Conservation (phyloP, 139 green algal genomes). For the Tetradesmus obliquus region DNA sequence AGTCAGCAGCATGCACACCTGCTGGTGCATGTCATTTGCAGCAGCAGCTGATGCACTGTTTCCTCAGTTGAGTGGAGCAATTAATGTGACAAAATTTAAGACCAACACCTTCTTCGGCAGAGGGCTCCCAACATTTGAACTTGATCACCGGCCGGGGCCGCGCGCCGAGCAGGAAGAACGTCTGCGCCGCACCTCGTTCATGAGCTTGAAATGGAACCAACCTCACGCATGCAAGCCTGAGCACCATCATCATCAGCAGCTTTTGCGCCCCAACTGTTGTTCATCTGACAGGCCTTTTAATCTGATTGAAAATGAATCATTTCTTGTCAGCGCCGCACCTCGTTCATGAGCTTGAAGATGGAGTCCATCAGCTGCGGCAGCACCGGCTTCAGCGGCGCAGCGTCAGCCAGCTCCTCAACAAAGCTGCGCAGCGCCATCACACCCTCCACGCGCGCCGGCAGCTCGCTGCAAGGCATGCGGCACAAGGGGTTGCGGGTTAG, state of each 20-base stretch:
- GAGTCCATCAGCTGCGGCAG: constrained; percentile 88
- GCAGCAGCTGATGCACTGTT: no score
- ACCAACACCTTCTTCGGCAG: no score
- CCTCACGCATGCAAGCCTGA: background rate
- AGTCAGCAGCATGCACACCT: background rate
- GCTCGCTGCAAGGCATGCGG: constrained; percentile 75
- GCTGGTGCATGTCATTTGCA: no score
- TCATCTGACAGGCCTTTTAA: no score
- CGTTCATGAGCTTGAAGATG: constrained; percentile 92
- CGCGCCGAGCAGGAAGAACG: no score
- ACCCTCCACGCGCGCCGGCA: constrained; percentile 91
- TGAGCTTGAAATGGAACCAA: background rate
- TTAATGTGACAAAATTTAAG: no score
- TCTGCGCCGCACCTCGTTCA: background rate
- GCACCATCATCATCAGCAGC: no score
- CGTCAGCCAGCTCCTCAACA: constrained; percentile 85
- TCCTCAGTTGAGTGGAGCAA: no score
- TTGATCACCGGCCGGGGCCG: no score
- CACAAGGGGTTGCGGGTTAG: constrained; percentile 53
- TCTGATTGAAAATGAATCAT: background rate
- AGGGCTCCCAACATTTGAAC: no score
- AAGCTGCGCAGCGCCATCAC: constrained; percentile 89
- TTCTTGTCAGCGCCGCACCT: constrained; percentile 64
- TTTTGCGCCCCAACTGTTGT: no score
- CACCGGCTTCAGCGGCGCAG: constrained; percentile 78